phyloP scores from a whole-genome alignment of 1,284 basidiomycete species.

The Microbotryum silenes-acaulis region DNA sequence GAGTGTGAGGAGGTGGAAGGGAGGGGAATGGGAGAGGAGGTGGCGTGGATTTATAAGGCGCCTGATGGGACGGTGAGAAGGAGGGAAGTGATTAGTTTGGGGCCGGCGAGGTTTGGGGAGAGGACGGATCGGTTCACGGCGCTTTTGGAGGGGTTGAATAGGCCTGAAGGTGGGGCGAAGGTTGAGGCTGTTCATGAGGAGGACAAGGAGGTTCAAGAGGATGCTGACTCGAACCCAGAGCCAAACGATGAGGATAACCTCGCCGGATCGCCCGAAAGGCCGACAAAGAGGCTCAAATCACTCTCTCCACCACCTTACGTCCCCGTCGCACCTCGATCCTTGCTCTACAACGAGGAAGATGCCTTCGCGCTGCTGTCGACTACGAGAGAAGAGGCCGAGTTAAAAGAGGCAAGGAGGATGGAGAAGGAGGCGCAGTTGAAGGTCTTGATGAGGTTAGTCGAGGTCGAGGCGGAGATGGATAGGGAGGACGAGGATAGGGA shows the following conservation, averaged over 20 bases:
- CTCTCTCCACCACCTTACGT: slow-evolving; percentile 26
- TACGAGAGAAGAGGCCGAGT: slow-evolving; percentile 14
- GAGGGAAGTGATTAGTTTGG: slow-evolving; percentile 19
- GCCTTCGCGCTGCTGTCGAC: slow-evolving; percentile 18
- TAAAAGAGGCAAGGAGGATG: slow-evolving; percentile 1
- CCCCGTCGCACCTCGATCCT: slow-evolving; percentile 17
- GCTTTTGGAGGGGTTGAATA: slow-evolving; percentile 12
- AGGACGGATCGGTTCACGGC: slow-evolving; percentile 25
- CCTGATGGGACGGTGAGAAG: slow-evolving; percentile 17
- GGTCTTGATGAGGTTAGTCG: slow-evolving; percentile 7
- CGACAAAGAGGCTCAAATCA: not conserved
- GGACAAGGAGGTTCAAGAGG: not conserved
- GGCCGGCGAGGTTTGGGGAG: not conserved
- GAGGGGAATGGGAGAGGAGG: not conserved
- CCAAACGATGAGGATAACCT: not conserved
- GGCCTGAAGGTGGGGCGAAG: not conserved
- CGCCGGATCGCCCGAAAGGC: not conserved
- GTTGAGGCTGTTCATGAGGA: not conserved
- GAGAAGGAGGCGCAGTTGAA: slow-evolving; percentile 14
- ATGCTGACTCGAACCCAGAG: not conserved
- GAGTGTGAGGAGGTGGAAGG: slow-evolving; percentile 21
- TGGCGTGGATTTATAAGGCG: slow-evolving; percentile 26
- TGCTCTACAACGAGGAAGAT: slow-evolving; percentile 32
- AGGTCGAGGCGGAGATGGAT: slow-evolving; percentile 1
- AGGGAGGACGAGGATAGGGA: not conserved